Evolutionary conservation across 257 asterid species (phyloP).

Genomic region (Solanum pinnatisectum): DNA sequence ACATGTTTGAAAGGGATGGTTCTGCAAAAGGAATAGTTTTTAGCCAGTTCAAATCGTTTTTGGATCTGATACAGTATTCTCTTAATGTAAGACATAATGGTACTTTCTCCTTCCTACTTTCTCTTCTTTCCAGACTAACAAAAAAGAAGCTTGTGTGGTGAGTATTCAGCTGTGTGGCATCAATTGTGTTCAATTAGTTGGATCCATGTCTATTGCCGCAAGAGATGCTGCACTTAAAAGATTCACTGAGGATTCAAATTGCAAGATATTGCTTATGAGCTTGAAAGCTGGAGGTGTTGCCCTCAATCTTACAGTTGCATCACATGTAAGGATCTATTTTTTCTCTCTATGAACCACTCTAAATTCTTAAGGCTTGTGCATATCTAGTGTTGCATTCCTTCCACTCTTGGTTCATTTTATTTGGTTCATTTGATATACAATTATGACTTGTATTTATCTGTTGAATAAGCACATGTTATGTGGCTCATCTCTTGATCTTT

Average conservation of each 20-base stretch:
- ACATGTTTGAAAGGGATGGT: background rate
- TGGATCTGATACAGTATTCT: background rate
- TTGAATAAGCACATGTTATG: too few species aligned
- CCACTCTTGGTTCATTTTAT: too few species aligned
- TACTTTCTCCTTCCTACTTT: background rate
- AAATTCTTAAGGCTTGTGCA: too few species aligned
- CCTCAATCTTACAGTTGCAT: conserved; percentile 87
- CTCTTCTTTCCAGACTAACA: background rate
- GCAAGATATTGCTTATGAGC: conserved; percentile 19
- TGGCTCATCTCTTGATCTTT: too few species aligned
- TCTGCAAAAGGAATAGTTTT: background rate
- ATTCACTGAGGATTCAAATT: conserved; percentile 61
- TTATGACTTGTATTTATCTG: too few species aligned
- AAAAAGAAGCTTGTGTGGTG: background rate
- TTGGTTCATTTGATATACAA: too few species aligned
- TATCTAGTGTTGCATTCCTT: too few species aligned
- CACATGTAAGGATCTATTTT: conserved; percentile 39
- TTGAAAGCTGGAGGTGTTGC: conserved; percentile 94
- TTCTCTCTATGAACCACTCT: too few species aligned
- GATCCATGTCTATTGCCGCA: conserved; percentile 70
- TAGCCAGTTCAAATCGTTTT: background rate
- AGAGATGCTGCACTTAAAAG: conserved; percentile 68
- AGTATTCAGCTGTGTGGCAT: conserved; percentile 52
- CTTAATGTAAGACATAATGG: background rate
- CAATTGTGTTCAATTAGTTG: conserved; percentile 52